Evolutionary conservation across 2,329 filamentous ascomycete species (phyloP).

Genomic region (Phyllosticta citriasiana): DNA sequence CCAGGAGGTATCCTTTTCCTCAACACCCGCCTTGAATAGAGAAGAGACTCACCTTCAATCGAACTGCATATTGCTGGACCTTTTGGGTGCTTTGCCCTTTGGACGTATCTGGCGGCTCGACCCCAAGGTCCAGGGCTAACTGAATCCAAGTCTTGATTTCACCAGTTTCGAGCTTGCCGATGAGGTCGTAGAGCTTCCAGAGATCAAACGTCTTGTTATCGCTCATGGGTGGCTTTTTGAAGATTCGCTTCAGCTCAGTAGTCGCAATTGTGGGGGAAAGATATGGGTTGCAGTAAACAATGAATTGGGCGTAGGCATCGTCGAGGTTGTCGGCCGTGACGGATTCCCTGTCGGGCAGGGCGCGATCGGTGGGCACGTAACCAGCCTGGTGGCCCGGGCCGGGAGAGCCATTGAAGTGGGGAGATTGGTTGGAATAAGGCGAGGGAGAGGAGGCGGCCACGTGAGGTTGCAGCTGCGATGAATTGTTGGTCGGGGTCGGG

Average conservation of each 20-base stretch:
- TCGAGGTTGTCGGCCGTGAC: slow-evolving; percentile 65
- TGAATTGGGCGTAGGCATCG: slow-evolving; percentile 73
- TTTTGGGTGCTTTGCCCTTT: slow-evolving; percentile 89
- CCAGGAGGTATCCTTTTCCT: too few relatives aligned
- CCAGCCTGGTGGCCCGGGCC: slow-evolving; percentile 21
- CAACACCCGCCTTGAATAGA: too few relatives aligned
- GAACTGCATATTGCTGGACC: slow-evolving; percentile 87
- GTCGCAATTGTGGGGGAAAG: slow-evolving; percentile 63
- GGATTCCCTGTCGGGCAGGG: slow-evolving; percentile 52
- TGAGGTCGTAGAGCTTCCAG: slow-evolving; percentile 66
- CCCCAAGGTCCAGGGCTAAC: slow-evolving; percentile 74
- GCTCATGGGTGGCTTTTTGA: slow-evolving; percentile 72
- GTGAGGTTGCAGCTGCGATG: slow-evolving; percentile 16
- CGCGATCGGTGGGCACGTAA: slow-evolving; percentile 37
- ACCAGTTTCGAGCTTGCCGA: slow-evolving; percentile 65
- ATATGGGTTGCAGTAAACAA: slow-evolving; percentile 82
- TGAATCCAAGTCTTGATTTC: slow-evolving; percentile 93
- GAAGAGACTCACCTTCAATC: slow-evolving; percentile 61
- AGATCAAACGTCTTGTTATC: slow-evolving; percentile 80
- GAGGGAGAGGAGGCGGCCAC: slow-evolving; percentile 5
- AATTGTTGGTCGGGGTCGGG: slow-evolving; percentile 26
- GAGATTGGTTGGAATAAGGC: slow-evolving; percentile 19
- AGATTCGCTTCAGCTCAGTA: slow-evolving; percentile 60
- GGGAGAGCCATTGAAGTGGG: slow-evolving; percentile 29
- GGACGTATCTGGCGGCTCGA: slow-evolving; percentile 69